Base-by-base conservation (phyloP, 257 asterid species). In the Vinca minor region DNA sequence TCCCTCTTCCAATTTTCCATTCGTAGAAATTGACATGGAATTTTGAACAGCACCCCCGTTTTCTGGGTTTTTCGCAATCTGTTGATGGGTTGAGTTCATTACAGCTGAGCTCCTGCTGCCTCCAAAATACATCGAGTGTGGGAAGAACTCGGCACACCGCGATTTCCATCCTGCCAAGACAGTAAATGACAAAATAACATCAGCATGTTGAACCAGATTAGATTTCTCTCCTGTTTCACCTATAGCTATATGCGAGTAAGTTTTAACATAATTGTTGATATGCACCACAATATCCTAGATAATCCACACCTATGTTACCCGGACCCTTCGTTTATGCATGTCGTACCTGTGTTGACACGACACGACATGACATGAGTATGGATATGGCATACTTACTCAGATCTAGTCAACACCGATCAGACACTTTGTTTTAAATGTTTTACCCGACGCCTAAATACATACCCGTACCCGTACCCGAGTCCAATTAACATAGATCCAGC, bases 111-210 rank as follows among this genome's bases (percentile, higher is more conserved):
- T 83, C 61, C 54, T 71, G 69, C 72, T 69, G 66, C 97, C 98
- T 72, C 69, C 95, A 64, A 93, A 93, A 69, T 87, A 89, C 4
- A 83, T 77, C 12, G 98, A 80, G 71, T 77, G 73, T 5, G 87
- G 91, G 75, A 89, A 93, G 83, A 72, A 84, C 69, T 79, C 96
- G 13, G 94, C 84, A 62, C 97, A 93, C 17, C 71, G 85, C 36
- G 28, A 76, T 73, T 82, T 87, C 98, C 98, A 93, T 78, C 95
- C 98, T 93, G 77, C 75, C 54, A 73, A 47, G 54, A 62, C 23
- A 78, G 64, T 34, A 59, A 12, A 62, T 15, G 58, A 35, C 50
- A 62, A 67, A n/a, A 47, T 52, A 1, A 25, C n/a, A 3, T 56
- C 8, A 3, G 38, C 53, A 41, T 17, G 23, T 7, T 39, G 35